A percentile compares a stretch with the other conserved stretches of the same genome.
Evolutionary conservation across 257 asterid genomes (phyloP).

Genomic region (Solanum habrochaites): DNA sequence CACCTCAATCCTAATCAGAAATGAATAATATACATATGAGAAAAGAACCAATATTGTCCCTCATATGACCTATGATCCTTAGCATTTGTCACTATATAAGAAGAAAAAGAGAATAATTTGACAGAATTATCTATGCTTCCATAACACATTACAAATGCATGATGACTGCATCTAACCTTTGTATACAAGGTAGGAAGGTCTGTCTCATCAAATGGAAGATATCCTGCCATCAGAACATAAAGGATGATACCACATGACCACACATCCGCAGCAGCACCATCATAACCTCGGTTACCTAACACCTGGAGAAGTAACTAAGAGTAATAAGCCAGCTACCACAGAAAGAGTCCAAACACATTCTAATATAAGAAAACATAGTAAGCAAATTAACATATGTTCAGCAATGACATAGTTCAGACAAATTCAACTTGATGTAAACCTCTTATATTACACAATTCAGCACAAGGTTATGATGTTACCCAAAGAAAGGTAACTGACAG

Average conservation of each 20-base stretch:
- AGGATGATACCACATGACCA: slow-evolving; percentile 98
- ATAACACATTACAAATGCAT: neutral
- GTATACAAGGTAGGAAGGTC: slow-evolving; percentile 61
- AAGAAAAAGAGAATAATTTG: neutral
- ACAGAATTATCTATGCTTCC: neutral
- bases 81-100: neutral
- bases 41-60: neutral
- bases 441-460: neutral
- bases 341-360: neutral
- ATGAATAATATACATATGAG: neutral
- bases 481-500: neutral
- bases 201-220: slow-evolving; percentile 72
- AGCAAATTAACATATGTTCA: neutral
- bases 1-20: neutral
- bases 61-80: neutral
- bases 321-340: neutral
- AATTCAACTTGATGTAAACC: neutral
- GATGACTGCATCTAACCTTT: slow-evolving; percentile 34
- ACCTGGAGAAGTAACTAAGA: slow-evolving; percentile 31
- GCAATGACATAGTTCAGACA: neutral
- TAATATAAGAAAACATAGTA: neutral
- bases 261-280: slow-evolving; percentile 95
- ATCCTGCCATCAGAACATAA: slow-evolving; percentile 80
- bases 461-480: neutral
- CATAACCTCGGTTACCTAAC: slow-evolving; percentile 69